Evolutionary conservation across 78 protist genomes (phyloP), one percentile per base, ranked within the genome.

Genomic region (Planoprotostelium fungivorum): DNA sequence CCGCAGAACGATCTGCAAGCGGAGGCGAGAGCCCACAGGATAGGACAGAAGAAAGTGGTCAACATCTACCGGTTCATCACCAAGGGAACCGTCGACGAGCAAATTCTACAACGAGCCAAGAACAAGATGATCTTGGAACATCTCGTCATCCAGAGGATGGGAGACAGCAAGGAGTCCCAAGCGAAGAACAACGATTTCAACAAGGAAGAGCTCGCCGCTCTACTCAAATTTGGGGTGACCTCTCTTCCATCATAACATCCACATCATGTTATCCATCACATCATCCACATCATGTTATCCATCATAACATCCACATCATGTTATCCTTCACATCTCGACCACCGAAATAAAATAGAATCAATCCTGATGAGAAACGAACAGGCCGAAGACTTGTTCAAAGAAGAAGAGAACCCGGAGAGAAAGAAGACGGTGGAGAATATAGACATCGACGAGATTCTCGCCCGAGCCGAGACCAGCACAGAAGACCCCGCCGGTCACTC

Each of bases 21-120:
- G 0, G 97, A 96, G 85, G 98, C 97, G 35, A 94, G 99, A 84
- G 98, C 98, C 35, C 99, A 98, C 91, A 93, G 99, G 63, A 97
- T 98, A 38, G 99, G 99, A 36, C 99, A 98, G 92, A 96, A 95
- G 84, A 93, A 94, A 85, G 90, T 91, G 63, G 99, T 98, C 83
- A 95, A 91, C 34, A 97, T 98, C 38, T 98, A 95, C 92, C 90
- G 99, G 38, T 92, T 95, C 63, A 90, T 95, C 28, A 84, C 95
- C 25, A 91, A 94, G 34, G n/a, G 86, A 29, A 94, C 96, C 0
- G 90, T 94, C 0, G 97, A 95, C 63, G 97, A 95, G 90, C 91
- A 92, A 28, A 95, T 94, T 34, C 36, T 93, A 5, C 92, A 89
- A 85, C 90, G 94, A n/a, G 96, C 97, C 35, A 91, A 94, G 38